Evolutionary conservation across 768 basidiomycete species (phyloP).

Genomic region (Sporobolomyces roseus): DNA sequence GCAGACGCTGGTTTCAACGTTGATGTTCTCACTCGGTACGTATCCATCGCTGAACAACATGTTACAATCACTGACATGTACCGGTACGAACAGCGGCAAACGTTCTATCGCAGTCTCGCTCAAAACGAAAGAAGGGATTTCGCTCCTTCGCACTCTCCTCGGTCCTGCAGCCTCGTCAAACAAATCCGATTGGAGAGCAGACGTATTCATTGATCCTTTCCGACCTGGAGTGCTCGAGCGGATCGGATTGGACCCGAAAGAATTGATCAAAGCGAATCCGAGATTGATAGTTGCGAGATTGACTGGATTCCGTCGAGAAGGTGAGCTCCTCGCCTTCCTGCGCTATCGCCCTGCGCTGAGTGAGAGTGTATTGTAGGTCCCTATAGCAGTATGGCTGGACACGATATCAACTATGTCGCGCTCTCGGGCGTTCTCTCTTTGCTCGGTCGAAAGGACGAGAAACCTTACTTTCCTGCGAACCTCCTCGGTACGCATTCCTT

Average conservation of each 20-base stretch:
- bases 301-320: slow-evolving; percentile 57
- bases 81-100: slow-evolving; percentile 56
- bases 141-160: slow-evolving; percentile 60
- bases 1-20: slow-evolving; percentile 49
- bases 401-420: slow-evolving; percentile 81
- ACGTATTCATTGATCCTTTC: slow-evolving; percentile 78
- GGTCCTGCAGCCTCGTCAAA: no score
- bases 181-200: slow-evolving; percentile 52
- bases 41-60: not conserved
- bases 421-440: slow-evolving; percentile 68
- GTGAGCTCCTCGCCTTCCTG: no score
- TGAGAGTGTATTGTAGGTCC: slow-evolving; percentile 54
- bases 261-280: slow-evolving; percentile 65
- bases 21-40: slow-evolving; percentile 38
- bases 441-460: slow-evolving; percentile 62
- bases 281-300: slow-evolving; percentile 70
- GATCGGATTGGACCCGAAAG: slow-evolving; percentile 69
- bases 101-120: slow-evolving; percentile 68
- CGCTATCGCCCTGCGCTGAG: no score
- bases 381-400: slow-evolving; percentile 76
- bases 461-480: slow-evolving; percentile 69
- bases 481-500: slow-evolving; percentile 51
- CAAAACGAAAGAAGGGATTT: slow-evolving; percentile 61
- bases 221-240: slow-evolving; percentile 76
- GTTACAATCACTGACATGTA: not conserved